Evolutionary conservation across 257 asterid genomes (phyloP), one percentile per base, ranked within the genome.

Genomic region (Solanum raphanifolium): DNA sequence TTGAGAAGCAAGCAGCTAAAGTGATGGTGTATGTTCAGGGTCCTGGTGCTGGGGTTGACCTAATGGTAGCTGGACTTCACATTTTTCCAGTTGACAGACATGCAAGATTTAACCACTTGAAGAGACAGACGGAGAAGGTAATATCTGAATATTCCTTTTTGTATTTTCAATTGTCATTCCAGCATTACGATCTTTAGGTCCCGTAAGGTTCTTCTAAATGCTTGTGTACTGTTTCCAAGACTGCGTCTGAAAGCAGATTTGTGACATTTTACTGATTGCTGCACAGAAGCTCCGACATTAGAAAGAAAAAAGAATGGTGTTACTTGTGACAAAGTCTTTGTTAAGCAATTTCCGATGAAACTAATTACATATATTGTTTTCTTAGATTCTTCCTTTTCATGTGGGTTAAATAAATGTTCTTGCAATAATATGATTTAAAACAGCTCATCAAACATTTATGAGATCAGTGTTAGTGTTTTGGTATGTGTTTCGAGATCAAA

Each of bases 1-100:
- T 96, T 4, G 99, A 96, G 91, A 96, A 94, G 87, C 95, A 91
- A 88, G 90, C 96, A 0, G 88, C 89, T 27, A 96, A 94, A 88
- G 94, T 95, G 83, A 92, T 93, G 94, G 95, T 89, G 86, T 96
- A 95, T 52, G 90, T 96, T 81, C 99, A 96, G 89, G 99, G 99
- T 87, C 95, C 99, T 76, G 94, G 93, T 88, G 86, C 95, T 21
- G 98, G 98, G 48, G 87, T 94, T 69, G 96, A 96, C 91, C 87
- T 96, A 88, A 95, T 95, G 98, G 95, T 95, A 88, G 98, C 93
- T 34, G 99, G 98, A 88, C 93, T 96, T 83, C 98, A 95, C 55
- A 89, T 96, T 84, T 96, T 96, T 91, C 91, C 98, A 0, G 98
- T 96, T 66, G 92, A 95, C 89, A 91, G 98, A 89, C 85, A 68